Evolutionary conservation across 1,284 basidiomycete genomes (phyloP), one percentile per base, ranked within the genome.

Genomic region (Cutaneotrichosporon mucoides): DNA sequence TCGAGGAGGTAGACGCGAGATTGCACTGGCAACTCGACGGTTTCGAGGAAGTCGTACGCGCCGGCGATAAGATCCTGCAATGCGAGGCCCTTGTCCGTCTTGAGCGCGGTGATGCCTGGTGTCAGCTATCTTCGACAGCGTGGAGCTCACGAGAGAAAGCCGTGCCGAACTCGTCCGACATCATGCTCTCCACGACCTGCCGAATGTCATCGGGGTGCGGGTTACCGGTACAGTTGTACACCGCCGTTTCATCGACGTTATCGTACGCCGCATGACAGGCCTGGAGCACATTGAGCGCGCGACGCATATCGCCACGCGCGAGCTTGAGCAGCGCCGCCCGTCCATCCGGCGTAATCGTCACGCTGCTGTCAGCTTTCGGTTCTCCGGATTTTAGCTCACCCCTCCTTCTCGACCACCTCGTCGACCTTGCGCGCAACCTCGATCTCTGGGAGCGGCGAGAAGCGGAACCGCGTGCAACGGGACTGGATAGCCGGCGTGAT

Each of bases 401-500:
- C 83, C 80, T 99, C 96, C 8, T 85, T 81, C 63, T 91, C 86
- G 1, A 98, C 86, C 8, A 99, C 92, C 16, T 80, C 82, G 55
- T 87, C 80, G 46, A 99, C 75, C 56, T 92, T 82, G 73, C 86
- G 88, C 79, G 94, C 88, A 3, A 99, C 89, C 75, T 99, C 91
- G 6, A 76, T 71, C 16, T 89, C 86, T 1, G 93, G 92, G 37
- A 99, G 79, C 1, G 96, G 96, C n/a, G 91, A 93, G 80, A 99
- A 99, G 52, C 93, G 84, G 81, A 99, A 99, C 41, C 95, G 84
- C 3, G 96, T 99, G 80, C 96, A 99, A 53, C 96, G 89, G 75
- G 92, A 96, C 80, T 99, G 96, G 63, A 99, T 96, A 16, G 96
- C 96, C 4, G 96, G 96, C 6, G 90, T 88, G 74, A 99, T 99